phyloP scores from a whole-genome alignment of 108 stramenopile species.

The Conticribra guillardii region DNA sequence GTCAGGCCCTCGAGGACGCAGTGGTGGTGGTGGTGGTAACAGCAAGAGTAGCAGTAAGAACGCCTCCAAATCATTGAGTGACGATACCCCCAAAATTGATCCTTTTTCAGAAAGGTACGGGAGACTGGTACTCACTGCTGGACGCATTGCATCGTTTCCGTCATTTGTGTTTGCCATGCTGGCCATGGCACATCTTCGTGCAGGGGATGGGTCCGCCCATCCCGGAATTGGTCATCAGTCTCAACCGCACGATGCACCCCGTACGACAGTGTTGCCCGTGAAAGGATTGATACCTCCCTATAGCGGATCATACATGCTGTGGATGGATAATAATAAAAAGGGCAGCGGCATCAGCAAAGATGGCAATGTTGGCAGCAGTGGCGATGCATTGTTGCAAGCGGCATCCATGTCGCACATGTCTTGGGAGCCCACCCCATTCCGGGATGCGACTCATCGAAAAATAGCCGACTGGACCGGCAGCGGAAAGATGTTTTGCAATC shows the following conservation, averaged over 20 bases:
- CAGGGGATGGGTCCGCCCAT: constrained; percentile 31
- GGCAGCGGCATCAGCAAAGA: too few relatives aligned
- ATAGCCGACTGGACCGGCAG: constrained; percentile 31
- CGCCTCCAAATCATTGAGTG: not conserved
- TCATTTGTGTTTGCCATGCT: constrained; percentile 38
- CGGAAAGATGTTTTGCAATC: constrained; percentile 24
- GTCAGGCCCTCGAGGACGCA: not conserved
- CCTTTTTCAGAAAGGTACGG: constrained; percentile 36
- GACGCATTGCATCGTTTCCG: constrained; percentile 34
- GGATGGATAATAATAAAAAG: constrained; percentile 21
- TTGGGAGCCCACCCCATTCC: constrained; percentile 27
- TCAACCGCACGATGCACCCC: constrained; percentile 20
- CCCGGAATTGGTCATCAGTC: constrained; percentile 38
- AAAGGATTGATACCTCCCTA: constrained; percentile 33
- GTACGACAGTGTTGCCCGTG: not conserved
- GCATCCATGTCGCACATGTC: constrained; percentile 25
- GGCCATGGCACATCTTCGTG: constrained; percentile 38
- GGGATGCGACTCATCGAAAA: constrained; percentile 31
- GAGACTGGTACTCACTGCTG: constrained; percentile 37
- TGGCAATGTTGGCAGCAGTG: too few relatives aligned
- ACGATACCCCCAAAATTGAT: constrained; percentile 16
- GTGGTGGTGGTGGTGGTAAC: not conserved
- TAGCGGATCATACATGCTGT: constrained; percentile 22
- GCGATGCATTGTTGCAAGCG: constrained; percentile 26
- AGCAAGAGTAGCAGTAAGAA: not conserved